Percentiles rank a stretch among this genome's conserved stretches.
Evolutionary conservation across 2,329 filamentous ascomycete species (phyloP).

Genomic region (Hypomyces perniciosus): DNA sequence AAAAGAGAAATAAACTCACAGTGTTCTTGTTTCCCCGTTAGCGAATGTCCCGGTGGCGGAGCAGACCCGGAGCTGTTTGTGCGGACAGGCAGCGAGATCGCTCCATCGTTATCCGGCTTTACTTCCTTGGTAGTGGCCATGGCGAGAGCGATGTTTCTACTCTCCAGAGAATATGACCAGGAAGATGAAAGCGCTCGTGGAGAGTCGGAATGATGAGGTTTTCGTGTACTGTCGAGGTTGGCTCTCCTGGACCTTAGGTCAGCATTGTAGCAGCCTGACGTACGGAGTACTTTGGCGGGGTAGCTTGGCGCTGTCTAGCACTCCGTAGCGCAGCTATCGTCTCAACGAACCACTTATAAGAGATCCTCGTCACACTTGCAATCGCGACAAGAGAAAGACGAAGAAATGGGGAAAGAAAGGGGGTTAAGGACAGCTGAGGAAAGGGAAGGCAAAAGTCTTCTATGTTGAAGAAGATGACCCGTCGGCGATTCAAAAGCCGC

Average conservation of each 20-base stretch:
- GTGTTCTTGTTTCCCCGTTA: conserved; percentile 97
- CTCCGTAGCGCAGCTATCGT: neutral
- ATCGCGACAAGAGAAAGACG: too few relatives aligned
- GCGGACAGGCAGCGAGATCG: conserved; percentile 25
- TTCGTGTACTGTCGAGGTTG: neutral
- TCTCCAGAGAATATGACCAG: neutral
- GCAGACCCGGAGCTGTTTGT: conserved; percentile 22
- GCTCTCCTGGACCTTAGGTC: neutral
- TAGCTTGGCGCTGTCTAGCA: neutral
- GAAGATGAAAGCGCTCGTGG: neutral
- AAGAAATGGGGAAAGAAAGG: too few relatives aligned
- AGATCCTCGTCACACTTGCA: too few relatives aligned
- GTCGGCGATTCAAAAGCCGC: too few relatives aligned
- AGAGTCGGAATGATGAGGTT: neutral
- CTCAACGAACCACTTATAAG: too few relatives aligned
- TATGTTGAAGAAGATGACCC: too few relatives aligned
- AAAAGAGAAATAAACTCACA: conserved; percentile 51
- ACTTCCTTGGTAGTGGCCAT: conserved; percentile 25
- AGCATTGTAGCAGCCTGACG: neutral
- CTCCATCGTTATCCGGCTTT: conserved; percentile 19
- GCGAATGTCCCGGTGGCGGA: conserved; percentile 40
- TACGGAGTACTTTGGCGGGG: neutral
- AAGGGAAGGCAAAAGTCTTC: too few relatives aligned
- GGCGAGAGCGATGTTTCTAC: conserved; percentile 1
- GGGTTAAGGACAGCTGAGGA: too few relatives aligned